A percentile compares a stretch with the other conserved stretches of the same genome.
Evolutionary conservation across 352 stramenopile genomes (phyloP).

Genomic region (Pythium dissimile): DNA sequence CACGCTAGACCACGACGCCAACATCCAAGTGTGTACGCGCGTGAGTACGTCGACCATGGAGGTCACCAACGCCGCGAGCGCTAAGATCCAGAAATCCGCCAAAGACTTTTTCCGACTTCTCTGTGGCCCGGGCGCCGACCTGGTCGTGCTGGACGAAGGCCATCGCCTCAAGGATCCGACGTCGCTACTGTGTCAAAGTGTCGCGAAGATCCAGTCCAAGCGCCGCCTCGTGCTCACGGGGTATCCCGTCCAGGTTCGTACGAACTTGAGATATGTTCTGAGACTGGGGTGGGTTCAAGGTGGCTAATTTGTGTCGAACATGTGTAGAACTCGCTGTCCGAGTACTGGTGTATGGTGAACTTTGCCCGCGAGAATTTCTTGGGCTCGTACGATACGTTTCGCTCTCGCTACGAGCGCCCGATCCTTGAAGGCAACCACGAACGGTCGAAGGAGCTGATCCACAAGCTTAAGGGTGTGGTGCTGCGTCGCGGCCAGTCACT

Average conservation of each 20-base stretch:
- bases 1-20: constrained; percentile 32
- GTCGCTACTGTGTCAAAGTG: constrained; percentile 78
- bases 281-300: no score
- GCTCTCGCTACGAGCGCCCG: constrained; percentile 70
- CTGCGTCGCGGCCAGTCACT: constrained; percentile 65
- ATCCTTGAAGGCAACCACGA: constrained; percentile 68
- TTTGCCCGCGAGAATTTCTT: constrained; percentile 78
- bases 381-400: constrained; percentile 71
- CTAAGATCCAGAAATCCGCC: constrained; percentile 50
- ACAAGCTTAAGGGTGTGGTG: constrained; percentile 60
- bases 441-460: constrained; percentile 66
- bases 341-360: constrained; percentile 92
- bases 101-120: constrained; percentile 51
- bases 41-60: constrained; percentile 66
- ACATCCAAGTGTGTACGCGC: constrained; percentile 63
- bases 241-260: constrained; percentile 84
- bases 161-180: constrained; percentile 86
- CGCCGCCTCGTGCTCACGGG: constrained; percentile 90
- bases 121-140: constrained; percentile 59
- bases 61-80: constrained; percentile 43
- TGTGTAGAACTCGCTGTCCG: constrained; percentile 90
- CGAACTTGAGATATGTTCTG: no score
- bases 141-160: constrained; percentile 87
- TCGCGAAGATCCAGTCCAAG: constrained; percentile 71
- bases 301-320: constrained; percentile 13